Base-by-base conservation (phyloP, 257 asterid genomes). In the Solanum pinnatisectum region DNA sequence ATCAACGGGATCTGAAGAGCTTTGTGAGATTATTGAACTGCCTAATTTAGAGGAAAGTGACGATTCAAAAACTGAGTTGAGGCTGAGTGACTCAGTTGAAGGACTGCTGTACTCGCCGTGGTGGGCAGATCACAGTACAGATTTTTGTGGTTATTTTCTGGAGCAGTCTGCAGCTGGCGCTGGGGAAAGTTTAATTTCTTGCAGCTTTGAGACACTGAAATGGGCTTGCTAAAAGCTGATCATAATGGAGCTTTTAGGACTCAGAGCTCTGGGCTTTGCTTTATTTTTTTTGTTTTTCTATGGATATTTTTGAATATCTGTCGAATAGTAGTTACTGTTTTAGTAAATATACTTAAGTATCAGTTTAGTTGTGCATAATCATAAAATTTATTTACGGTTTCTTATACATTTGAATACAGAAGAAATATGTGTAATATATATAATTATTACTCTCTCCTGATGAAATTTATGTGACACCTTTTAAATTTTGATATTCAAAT, bases 101-200 rank as follows among this genome's bases (percentile, higher is more conserved):
- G 85, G 85, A 12, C 33, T 52, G 15, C 3, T 30, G 70, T 81
- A 81, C 68, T 81, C 85, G 32, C 85, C 85, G 1, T 81, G 85
- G 85, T 81, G 85, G 85, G 68, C 85, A 68, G 20, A 46, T 46
- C 42, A 46, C 0, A 30, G 68, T 81, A 36, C 82, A 36, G 85
- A 81, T 49, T 81, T 81, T 81, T 81, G 85, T 81, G 85, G 85
- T 30, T 81, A 81, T 81, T 49, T 49, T 30, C 85, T 81, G 68
- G 85, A 81, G 37, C 85, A 46, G 22, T 25, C 39, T 27, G 84
- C 63, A 40, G 63, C n/a, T 25, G 65, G 65, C n/a, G 63, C 39
- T 2, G 85, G 85, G 5, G 85, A 79, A 32, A 81, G 44, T 30
- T 10, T 18, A 30, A 81, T 49, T 46, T 20, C 70, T 52, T 44